A percentile compares a stretch with the other conserved stretches of the same genome.
Evolutionary conservation across 1,139 yeast genomes (phyloP).

Genomic region (Kluyveromyces sp.): DNA sequence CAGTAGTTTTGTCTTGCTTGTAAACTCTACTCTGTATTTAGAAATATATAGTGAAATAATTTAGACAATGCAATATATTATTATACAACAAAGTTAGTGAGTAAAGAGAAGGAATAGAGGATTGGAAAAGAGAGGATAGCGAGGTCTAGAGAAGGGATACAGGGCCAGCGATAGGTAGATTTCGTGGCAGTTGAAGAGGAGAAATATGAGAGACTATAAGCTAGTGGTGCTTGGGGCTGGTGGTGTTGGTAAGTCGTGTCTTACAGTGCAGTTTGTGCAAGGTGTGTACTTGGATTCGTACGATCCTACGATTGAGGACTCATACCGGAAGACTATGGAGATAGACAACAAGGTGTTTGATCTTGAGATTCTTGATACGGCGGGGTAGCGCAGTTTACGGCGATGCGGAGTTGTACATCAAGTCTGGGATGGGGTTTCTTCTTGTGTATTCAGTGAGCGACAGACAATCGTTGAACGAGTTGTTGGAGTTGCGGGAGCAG

Average conservation of each 20-base stretch:
- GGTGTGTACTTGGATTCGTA: slow-evolving; percentile 90
- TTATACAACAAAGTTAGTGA: too few relatives aligned
- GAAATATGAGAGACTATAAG: slow-evolving; percentile 45
- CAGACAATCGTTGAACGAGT: slow-evolving; percentile 73
- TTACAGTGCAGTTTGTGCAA: slow-evolving; percentile 85
- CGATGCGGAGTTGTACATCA: slow-evolving; percentile 92
- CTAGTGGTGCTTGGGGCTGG: slow-evolving; percentile 97
- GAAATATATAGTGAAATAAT: too few relatives aligned
- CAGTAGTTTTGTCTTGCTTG: too few relatives aligned
- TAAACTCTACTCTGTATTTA: too few relatives aligned
- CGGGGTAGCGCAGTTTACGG: slow-evolving; percentile 90
- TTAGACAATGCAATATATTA: too few relatives aligned
- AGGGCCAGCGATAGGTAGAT: too few relatives aligned
- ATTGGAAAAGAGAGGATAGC: too few relatives aligned
- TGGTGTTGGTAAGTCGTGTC: slow-evolving; percentile 95
- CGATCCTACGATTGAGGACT: slow-evolving; percentile 97
- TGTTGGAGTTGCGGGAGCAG: slow-evolving; percentile 77
- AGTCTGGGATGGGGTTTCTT: slow-evolving; percentile 77
- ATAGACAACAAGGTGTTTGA: slow-evolving; percentile 90
- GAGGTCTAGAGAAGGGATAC: slow-evolving; percentile 2
- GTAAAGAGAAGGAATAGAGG: too few relatives aligned
- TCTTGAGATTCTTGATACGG: slow-evolving; percentile 89
- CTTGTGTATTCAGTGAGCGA: slow-evolving; percentile 89
- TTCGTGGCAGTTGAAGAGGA: background rate
- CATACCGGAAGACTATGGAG: slow-evolving; percentile 85